Evolutionary conservation across 371 early-diverging fungal genomes (phyloP).

Genomic region (Circinella umbellata): DNA sequence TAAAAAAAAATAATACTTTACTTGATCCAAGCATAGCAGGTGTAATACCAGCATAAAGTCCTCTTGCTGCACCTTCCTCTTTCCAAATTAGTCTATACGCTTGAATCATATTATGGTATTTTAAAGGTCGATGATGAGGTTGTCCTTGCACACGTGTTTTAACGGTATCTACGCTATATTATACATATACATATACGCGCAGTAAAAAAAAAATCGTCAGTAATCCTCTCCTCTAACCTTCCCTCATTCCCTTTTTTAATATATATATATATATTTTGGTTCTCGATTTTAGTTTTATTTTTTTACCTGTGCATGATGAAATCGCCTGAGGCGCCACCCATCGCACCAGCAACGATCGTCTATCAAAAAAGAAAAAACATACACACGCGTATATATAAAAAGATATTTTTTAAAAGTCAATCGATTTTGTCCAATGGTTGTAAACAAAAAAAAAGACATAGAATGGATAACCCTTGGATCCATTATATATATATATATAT

Average conservation of each 20-base stretch:
- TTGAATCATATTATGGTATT: slow-evolving; percentile 70
- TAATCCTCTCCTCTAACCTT: background rate
- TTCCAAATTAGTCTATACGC: slow-evolving; percentile 66
- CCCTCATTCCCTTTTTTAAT: no score
- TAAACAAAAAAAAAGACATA: background rate
- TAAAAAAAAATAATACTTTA: slow-evolving; percentile 33
- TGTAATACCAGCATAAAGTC: slow-evolving; percentile 74
- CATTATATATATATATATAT: no score
- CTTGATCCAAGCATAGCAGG: slow-evolving; percentile 81
- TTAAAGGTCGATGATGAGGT: slow-evolving; percentile 55
- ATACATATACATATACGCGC: background rate
- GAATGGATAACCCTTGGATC: background rate
- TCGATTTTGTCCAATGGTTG: background rate
- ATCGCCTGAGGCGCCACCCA: slow-evolving; percentile 77
- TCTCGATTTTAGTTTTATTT: no score
- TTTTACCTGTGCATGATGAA: slow-evolving; percentile 74
- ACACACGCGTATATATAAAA: background rate
- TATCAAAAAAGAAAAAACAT: slow-evolving; percentile 19
- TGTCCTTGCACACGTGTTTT: slow-evolving; percentile 80
- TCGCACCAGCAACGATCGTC: slow-evolving; percentile 72
- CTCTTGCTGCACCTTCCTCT: slow-evolving; percentile 74
- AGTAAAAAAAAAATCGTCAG: background rate
- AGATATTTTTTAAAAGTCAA: no score
- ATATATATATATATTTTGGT: no score
- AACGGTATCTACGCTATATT: slow-evolving; percentile 72